phyloP scores from a whole-genome alignment of 1,139 yeast species.

The Nadsonia commutata region DNA sequence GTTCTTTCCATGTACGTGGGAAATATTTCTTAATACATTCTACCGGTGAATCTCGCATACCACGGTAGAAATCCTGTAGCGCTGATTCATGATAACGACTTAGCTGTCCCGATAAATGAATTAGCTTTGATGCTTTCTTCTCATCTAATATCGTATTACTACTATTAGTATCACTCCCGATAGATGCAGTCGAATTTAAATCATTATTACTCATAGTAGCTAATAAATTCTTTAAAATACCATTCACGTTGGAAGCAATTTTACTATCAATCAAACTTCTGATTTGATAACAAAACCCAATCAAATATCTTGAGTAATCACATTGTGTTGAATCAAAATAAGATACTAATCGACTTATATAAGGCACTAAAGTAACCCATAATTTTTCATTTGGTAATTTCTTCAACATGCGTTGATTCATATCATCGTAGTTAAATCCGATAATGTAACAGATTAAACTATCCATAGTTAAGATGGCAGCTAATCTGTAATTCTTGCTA shows the following conservation, averaged over 20 bases:
- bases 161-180: too few species aligned
- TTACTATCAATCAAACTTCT: background rate
- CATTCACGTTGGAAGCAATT: background rate
- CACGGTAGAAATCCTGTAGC: background rate
- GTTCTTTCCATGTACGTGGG: background rate
- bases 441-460: background rate
- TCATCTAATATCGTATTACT: too few species aligned
- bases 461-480: background rate
- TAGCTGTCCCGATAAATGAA: background rate
- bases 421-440: background rate
- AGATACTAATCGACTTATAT: background rate
- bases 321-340: background rate
- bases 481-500: background rate
- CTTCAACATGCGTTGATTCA: background rate
- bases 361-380: background rate
- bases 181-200: too few species aligned
- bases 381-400: background rate
- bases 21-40: background rate
- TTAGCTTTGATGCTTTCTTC: background rate
- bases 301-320: background rate
- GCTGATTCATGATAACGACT: background rate
- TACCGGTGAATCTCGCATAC: background rate
- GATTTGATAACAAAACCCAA: background rate
- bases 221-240: background rate
- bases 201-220: background rate